phyloP scores from a whole-genome alignment of 192 early-diverging fungal species.

The Spizellomyces punctatus region DNA sequence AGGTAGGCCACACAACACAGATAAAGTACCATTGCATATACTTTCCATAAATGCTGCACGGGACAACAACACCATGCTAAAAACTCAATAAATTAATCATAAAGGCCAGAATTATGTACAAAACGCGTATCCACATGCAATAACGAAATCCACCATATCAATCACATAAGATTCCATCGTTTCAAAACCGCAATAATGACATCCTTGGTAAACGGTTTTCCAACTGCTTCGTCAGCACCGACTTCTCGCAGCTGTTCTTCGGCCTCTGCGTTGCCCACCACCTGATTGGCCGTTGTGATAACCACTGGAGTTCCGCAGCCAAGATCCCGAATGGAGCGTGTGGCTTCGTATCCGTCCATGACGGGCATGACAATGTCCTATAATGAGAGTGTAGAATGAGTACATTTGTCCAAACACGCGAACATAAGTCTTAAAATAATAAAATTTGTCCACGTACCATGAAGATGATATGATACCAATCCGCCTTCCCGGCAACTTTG shows the following conservation, averaged over 20 bases:
- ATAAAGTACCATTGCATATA: too few species aligned
- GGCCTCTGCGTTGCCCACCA: slow-evolving; percentile 20
- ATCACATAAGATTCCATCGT: background rate
- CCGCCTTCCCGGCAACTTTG: background rate
- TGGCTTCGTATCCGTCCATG: slow-evolving; percentile 35
- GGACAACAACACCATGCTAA: too few species aligned
- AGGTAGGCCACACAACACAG: too few species aligned
- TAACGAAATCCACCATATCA: too few species aligned
- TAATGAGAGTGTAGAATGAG: slow-evolving; percentile 1
- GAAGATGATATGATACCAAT: too few species aligned
- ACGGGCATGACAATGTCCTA: slow-evolving; percentile 28
- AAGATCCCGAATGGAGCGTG: slow-evolving; percentile 18
- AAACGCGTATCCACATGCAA: too few species aligned
- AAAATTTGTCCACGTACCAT: too few species aligned
- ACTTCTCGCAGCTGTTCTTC: slow-evolving; percentile 4
- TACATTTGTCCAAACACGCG: slow-evolving; percentile 4
- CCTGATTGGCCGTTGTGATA: slow-evolving; percentile 28
- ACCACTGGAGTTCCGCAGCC: slow-evolving; percentile 21
- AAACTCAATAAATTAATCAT: too few species aligned
- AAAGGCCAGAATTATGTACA: too few species aligned
- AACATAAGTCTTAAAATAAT: too few species aligned
- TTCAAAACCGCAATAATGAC: slow-evolving; percentile 6
- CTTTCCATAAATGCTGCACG: too few species aligned
- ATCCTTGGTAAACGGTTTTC: slow-evolving; percentile 30
- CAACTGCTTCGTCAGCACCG: slow-evolving; percentile 19